Evolutionary conservation across 2,329 filamentous ascomycete species (phyloP), one percentile per base, ranked within the genome.

Genomic region (Colletotrichum chrysophilum): DNA sequence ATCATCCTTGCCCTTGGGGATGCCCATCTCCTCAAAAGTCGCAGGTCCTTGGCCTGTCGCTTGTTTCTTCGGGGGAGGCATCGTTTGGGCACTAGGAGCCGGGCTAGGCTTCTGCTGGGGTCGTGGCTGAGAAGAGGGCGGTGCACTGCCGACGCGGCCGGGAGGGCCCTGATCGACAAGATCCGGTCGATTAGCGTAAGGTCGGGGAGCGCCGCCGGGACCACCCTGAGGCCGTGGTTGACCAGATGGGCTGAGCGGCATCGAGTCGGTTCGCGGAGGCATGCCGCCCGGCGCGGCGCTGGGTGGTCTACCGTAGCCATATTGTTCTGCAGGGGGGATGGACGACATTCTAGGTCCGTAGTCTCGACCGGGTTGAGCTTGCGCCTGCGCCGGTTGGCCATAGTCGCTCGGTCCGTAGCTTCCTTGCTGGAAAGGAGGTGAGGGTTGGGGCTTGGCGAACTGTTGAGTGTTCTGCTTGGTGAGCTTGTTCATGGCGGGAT

Each of bases 1-100:
- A n/a, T 98, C 95, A 77, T 93, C 91, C 85, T 97, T 96, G 64
- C 90, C 93, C 80, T 93, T 91, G 8, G 96, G 95, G 80, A 99
- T 96, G 52, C 97, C 97, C 97, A 99, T 99, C 83, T 97, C 96
- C 83, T 98, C 96, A 84, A 99, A 99, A 0, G 97, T 98, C 80
- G 97, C 95, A 1, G 97, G 96, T 13, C 96, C 97, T 82, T 96
- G 95, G 66, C 89, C 90, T 36, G 91, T 87, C 61, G 86, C 83
- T 77, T 84, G 86, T 24, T 86, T 82, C 18, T 87, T 85, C 4
- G 87, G 78, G 24, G 85, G 81, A 8, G 86, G 84, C 71, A 78
- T 26, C 24, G 84, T 79, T 56, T 82, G 79, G 75, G 80, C 79
- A 71, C 77, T 83, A 55, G 80, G 84, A 76, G 83, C 77, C 76